Evolutionary conservation across 2,329 filamentous ascomycete species (phyloP).

Genomic region (Mariannaea elegans): DNA sequence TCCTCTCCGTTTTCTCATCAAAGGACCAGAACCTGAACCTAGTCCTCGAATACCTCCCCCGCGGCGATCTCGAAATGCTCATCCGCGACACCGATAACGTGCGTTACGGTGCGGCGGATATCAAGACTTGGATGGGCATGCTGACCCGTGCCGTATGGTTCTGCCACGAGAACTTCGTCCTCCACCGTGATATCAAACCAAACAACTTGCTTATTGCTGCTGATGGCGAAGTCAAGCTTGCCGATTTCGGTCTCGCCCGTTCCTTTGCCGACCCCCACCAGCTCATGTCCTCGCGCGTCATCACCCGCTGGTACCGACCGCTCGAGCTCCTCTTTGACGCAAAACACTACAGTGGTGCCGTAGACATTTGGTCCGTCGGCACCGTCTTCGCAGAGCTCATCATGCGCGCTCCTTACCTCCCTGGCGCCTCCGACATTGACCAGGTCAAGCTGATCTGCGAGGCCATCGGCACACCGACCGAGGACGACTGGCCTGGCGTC

Average conservation of each 20-base stretch:
- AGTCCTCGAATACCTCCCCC: conserved; percentile 90
- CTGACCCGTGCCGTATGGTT: conserved; percentile 92
- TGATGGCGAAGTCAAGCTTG: conserved; percentile 92
- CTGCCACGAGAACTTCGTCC: conserved; percentile 92
- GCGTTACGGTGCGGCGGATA: conserved; percentile 85
- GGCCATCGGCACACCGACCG: conserved; percentile 87
- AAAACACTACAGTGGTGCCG: conserved; percentile 86
- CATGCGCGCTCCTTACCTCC: conserved; percentile 82
- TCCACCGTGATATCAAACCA: conserved; percentile 98
- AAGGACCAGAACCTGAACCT: conserved; percentile 97
- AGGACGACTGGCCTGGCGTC: conserved; percentile 96
- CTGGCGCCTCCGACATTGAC: conserved; percentile 84
- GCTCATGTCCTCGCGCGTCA: conserved; percentile 92
- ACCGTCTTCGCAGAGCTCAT: conserved; percentile 93
- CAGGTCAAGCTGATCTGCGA: conserved; percentile 87
- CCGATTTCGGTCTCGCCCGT: conserved; percentile 95
- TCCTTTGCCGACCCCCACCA: conserved; percentile 88
- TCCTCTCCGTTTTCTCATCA: conserved; percentile 92
- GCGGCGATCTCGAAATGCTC: conserved; percentile 94
- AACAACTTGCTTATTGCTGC: conserved; percentile 97
- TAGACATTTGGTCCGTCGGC: conserved; percentile 94
- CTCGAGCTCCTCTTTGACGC: conserved; percentile 94
- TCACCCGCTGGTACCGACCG: conserved; percentile 95
- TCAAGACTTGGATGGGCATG: conserved; percentile 99
- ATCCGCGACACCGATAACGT: conserved; percentile 84